Evolutionary conservation across 352 stramenopile genomes (phyloP), one percentile per base, ranked within the genome.

Genomic region (Sclerospora graminicola): DNA sequence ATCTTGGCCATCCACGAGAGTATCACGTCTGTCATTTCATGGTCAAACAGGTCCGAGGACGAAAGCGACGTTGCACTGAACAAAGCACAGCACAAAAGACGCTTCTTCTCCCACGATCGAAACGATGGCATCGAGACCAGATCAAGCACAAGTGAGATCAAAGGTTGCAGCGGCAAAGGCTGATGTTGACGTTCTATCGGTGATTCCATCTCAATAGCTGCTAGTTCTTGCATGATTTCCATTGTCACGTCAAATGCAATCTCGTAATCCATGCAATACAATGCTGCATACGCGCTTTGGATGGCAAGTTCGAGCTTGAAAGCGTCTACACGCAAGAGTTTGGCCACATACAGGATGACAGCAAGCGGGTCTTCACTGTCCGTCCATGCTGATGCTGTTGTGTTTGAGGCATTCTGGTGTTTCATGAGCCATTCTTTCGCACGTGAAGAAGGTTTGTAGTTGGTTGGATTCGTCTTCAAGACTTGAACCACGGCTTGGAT

Each of bases 211-310:
- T 41, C 13, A 4, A 51, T 45, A n/a, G 20, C 23, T 3, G 57
- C 26, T 13, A 64, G 55, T 3, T 38, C 59, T 30, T 58, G 43
- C 4, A 69, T 54, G 15, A 83, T 51, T 43, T 69, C 44, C 24
- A 59, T 66, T 1, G 66, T 75, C 23, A 88, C 45, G 8, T 56
- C 43, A 21, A 72, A 66, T 10, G 73, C 68, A 35, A 76, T 63
- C 24, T 84, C 70, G 15, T 71, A 85, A 46, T 88, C 73, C 24
- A 63, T 59, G 26, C 70, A 84, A 24, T 85, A 84, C 1, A 88
- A 45, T 2, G 76, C 70, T 4, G 76, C 66, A 42, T 85, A 83
- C 5, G 73, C 68, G 8, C 69, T 70, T 54, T 84, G 81, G 52
- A 84, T 66, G 52, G 60, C 47, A 28, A 85, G 81, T 30, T 68